phyloP scores from a whole-genome alignment of 129 eudicot species.

The Saposhnikovia divaricata region DNA sequence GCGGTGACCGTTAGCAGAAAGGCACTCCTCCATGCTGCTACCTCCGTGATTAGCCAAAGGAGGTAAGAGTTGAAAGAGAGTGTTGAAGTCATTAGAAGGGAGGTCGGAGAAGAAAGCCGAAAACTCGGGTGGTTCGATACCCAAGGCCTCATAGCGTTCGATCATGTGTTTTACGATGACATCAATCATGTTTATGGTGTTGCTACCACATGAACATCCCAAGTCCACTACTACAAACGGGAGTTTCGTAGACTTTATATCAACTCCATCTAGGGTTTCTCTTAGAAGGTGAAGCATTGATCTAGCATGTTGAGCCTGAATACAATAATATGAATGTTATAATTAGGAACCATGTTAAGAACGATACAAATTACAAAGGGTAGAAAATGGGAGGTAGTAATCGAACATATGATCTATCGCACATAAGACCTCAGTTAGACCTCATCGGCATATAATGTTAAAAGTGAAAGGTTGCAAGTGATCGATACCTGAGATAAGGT shows the following conservation, averaged over 20 bases:
- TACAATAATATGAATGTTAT: too few relatives aligned
- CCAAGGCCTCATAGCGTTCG: conserved; percentile 54
- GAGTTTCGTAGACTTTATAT: conserved; percentile 23
- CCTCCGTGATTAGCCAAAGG: conserved; percentile 42
- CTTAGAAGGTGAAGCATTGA: conserved; percentile 77
- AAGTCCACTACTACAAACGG: conserved; percentile 83
- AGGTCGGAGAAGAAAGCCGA: conserved; percentile 87
- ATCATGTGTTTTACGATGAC: conserved; percentile 70
- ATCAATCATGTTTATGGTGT: conserved; percentile 69
- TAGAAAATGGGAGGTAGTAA: too few relatives aligned
- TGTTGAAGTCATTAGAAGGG: conserved; percentile 93
- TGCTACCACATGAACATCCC: conserved; percentile 86
- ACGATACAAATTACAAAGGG: too few relatives aligned
- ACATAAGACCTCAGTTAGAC: too few relatives aligned
- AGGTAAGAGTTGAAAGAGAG: conserved; percentile 84
- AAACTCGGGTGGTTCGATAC: conserved; percentile 62
- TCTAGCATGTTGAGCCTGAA: conserved; percentile 77
- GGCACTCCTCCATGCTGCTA: conserved; percentile 83
- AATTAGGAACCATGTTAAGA: too few relatives aligned
- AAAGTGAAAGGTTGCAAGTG: too few relatives aligned
- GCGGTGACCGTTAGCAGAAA: conserved; percentile 65
- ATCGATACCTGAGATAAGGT: too few relatives aligned
- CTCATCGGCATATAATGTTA: too few relatives aligned
- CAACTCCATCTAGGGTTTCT: conserved; percentile 70
- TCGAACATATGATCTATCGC: too few relatives aligned